Percentiles rank a stretch among this genome's conserved stretches.
phyloP scores from a whole-genome alignment of 495 filamentous ascomycete genomes.

The Trichoderma asperelloides region DNA sequence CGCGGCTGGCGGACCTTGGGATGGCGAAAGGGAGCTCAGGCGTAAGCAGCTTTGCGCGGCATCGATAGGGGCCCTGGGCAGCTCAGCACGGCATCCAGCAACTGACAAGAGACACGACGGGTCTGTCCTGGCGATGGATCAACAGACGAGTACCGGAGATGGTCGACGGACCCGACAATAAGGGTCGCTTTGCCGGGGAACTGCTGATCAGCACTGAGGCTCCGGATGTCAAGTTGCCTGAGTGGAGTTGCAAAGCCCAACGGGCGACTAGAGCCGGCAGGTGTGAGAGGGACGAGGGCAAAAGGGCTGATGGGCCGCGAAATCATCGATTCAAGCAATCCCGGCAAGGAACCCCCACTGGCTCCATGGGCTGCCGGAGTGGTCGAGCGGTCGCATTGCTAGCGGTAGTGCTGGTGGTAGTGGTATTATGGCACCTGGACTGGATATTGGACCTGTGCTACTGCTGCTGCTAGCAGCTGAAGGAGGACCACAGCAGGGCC shows the following conservation, averaged over 20 bases:
- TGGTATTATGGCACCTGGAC: background rate
- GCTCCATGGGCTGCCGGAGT: background rate
- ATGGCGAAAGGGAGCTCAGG: too few species aligned
- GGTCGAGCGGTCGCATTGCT: background rate
- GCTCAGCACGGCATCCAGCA: too few species aligned
- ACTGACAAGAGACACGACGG: background rate
- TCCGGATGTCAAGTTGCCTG: background rate
- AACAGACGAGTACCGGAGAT: background rate
- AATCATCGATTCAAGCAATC: background rate
- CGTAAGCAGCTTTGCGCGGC: too few species aligned
- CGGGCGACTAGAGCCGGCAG: background rate
- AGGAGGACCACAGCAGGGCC: background rate
- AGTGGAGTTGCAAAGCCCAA: background rate
- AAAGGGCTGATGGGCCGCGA: background rate
- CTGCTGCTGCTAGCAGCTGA: background rate
- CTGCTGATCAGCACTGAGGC: conserved; percentile 3
- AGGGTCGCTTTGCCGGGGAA: background rate
- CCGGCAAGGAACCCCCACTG: background rate
- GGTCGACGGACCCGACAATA: conserved; percentile 1
- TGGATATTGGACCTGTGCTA: background rate
- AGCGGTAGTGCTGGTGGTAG: background rate
- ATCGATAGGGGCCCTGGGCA: too few species aligned
- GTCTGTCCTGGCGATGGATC: background rate
- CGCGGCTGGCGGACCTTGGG: too few species aligned
- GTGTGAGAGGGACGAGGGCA: background rate